Evolutionary conservation across 2,329 filamentous ascomycete species (phyloP).

Genomic region (Monascus ruber): DNA sequence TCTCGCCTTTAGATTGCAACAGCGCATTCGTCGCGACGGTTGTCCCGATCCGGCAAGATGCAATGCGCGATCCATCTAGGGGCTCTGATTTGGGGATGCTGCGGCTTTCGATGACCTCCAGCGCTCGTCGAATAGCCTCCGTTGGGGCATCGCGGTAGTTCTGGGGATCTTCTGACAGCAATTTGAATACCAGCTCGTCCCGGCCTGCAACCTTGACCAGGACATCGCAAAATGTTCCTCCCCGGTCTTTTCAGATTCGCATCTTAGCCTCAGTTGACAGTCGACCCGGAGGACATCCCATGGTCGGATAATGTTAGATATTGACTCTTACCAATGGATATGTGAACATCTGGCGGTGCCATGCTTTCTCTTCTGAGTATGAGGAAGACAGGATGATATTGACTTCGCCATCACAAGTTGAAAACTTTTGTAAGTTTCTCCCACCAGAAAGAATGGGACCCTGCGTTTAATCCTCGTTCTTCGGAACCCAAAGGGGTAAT

Average conservation of each 20-base stretch:
- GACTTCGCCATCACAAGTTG: no score
- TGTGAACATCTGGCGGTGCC: no score
- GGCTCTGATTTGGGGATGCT: constrained; percentile 5
- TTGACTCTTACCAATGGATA: no score
- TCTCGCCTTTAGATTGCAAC: constrained; percentile 73
- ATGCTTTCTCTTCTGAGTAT: no score
- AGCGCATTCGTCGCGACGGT: constrained; percentile 83
- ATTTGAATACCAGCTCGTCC: constrained; percentile 13
- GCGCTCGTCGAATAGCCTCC: constrained; percentile 32
- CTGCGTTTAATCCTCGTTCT: no score
- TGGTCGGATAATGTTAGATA: no score
- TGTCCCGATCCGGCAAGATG: constrained; percentile 70
- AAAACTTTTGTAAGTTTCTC: no score
- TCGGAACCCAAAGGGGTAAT: no score
- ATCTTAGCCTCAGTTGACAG: no score
- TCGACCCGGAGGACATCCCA: no score
- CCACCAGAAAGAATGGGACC: no score
- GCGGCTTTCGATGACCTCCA: constrained; percentile 6
- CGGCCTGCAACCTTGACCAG: constrained; percentile 8
- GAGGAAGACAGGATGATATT: no score
- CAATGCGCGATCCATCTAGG: constrained; percentile 1
- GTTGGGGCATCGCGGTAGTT: constrained; percentile 44
- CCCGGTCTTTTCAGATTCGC: background rate
- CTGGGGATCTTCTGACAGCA: constrained; percentile 14
- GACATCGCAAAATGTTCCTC: background rate